Evolutionary conservation across 441 rosid genomes (phyloP), one percentile per base, ranked within the genome.

Genomic region (Viola pubescens): DNA sequence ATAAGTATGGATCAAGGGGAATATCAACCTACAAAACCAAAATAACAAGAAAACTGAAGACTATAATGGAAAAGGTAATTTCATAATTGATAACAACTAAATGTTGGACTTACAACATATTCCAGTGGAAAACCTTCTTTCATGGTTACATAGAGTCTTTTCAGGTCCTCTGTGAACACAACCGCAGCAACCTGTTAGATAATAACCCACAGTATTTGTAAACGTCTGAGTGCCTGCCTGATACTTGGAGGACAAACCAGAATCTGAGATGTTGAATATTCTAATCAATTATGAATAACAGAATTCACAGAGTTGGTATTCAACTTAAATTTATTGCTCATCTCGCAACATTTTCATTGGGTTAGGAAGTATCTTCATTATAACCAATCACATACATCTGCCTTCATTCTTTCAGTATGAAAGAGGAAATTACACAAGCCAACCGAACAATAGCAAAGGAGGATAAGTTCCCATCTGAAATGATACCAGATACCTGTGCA

Each of bases 61-160:
- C 48, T 42, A 37, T 59, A 43, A 37, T 45, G 12, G 49, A 45
- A 62, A 13, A 37, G 43, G 38, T 58, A 56, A 12, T 9, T 5
- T 3, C 34, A 26, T 26, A 26, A 55, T 47, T 7, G 56, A 58
- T 12, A 59, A 41, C 6, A 65, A 64, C 39, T 54, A 67, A 60
- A 69, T 7, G 9, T 39, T 56, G 44, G 19, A 77, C 98, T 83
- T 79, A 92, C 98, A 60, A 86, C 66, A 78, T 85, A 92, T 84
- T 92, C 98, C 48, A 87, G 63, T 37, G 97, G 98, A 79, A 89
- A 89, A 58, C 97, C 98, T 85, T 89, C 97, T 66, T 85, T 92
- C 98, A 92, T 89, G 7, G 94, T 89, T 59, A 92, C 83, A 75
- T 81, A 92, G 67, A 87, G 68, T 73, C 85, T 79, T 74, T 92